Evolutionary conservation across 208 protist species (phyloP), one percentile per base, ranked within the genome.

Genomic region (Leishmania amazonensis): DNA sequence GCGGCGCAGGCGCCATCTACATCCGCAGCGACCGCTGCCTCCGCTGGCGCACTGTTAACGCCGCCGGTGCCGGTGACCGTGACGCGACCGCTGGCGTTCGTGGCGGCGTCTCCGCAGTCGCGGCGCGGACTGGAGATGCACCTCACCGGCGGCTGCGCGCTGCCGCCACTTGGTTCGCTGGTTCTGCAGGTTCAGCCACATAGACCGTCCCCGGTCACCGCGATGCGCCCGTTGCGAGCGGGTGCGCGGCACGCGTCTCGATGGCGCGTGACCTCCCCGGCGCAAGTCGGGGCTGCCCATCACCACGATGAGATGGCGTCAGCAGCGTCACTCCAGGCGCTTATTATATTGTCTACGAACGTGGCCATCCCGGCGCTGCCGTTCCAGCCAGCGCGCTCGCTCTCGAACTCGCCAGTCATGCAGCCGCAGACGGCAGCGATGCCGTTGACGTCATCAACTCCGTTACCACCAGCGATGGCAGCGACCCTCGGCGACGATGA

Each of bases 61-160:
- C 42, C 79, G 21, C n/a, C 79, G 28, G n/a, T 31, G n/a, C 76
- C 64, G 15, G 54, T 47, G 35, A 45, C n/a, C 35, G 53, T 85
- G 6, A 88, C 87, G 21, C 57, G 83, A 2, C 90, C 88, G 5
- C 81, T 94, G 19, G 88, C 90, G 31, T 79, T 94, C 68, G 57
- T 94, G 47, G 86, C 86, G 28, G 81, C 84, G 13, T 81, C 75
- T 19, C 83, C 86, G 71, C 67, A 38, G 35, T 86, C 79, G 40
- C 83, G 90, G 19, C 75, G 88, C 11, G 81, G 79, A 40, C 64
- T 90, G 62, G 90, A 94, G 83, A 67, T 79, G 51, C 65, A 84
- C 31, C 81, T 85, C 7, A 31, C 68, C 0, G 82, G 84, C 6
- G 88, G 90, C 60, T 94, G 88, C 51, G 88, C 85, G 38, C 73